These are phyloP conservation scores for Alternaria alternata DNA, from an alignment of 2,329 filamentous ascomycete species.

Conservation along the genomic window DNA sequence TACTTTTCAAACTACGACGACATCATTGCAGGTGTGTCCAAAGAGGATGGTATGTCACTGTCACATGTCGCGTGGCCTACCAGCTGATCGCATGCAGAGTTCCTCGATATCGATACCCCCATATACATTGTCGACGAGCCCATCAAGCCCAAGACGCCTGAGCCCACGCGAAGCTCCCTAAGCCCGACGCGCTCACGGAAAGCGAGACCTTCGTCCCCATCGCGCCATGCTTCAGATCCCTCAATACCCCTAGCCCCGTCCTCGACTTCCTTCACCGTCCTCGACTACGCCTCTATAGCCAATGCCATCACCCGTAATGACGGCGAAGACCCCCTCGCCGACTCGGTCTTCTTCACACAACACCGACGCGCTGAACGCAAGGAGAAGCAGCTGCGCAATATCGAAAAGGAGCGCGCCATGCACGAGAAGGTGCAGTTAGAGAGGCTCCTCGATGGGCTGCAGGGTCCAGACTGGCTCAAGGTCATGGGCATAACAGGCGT, in stretches of 20 bases:
- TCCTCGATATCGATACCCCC: conserved; percentile 75
- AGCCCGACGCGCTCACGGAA: conserved; percentile 41
- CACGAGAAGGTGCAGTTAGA: conserved; percentile 73
- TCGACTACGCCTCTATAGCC: conserved; percentile 55
- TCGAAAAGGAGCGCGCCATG: conserved; percentile 71
- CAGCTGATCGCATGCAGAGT: conserved; percentile 62
- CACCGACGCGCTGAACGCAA: conserved; percentile 69
- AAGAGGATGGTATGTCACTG: conserved; percentile 71
- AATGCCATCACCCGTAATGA: conserved; percentile 44
- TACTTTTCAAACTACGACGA: conserved; percentile 97
- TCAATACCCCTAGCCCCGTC: conserved; percentile 32
- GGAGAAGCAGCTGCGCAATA: conserved; percentile 73
- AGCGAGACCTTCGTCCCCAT: conserved; percentile 25
- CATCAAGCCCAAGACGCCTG: conserved; percentile 36
- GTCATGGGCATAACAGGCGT: conserved; percentile 88
- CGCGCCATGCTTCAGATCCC: conserved; percentile 23
- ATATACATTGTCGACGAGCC: conserved; percentile 74
- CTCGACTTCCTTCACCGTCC: conserved; percentile 45
- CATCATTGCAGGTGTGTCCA: conserved; percentile 84
- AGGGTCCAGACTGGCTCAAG: conserved; percentile 91
- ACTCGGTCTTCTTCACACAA: conserved; percentile 64
- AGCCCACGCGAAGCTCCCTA: conserved; percentile 29
- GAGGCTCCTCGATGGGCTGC: conserved; percentile 78
- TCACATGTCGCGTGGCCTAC: conserved; percentile 14
- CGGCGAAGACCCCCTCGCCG: conserved; percentile 63